Base-by-base conservation (phyloP, 495 filamentous ascomycete genomes). In the Massariosphaeria phaeospora region DNA sequence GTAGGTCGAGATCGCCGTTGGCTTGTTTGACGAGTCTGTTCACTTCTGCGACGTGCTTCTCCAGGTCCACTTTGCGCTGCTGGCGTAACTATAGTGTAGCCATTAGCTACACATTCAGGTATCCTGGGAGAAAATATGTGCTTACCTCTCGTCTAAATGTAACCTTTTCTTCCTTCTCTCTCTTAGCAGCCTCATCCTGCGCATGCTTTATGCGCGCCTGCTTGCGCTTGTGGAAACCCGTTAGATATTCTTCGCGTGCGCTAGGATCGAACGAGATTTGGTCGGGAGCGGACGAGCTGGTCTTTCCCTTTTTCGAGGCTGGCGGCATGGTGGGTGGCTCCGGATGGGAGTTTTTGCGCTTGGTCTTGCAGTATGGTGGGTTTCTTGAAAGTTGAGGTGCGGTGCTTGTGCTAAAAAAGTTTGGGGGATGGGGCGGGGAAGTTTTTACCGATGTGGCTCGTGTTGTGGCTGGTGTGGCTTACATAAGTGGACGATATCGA, bases 211-310 rank as follows among this genome's bases (percentile, higher is more conserved):
- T 80, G 17, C 93, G 79, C 63, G 85, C 82, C 46, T 84, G 71
- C 68, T 98, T 98, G 67, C 93, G 84, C 76, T 96, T 96, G 73
- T 89, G 91, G 72, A 98, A 98, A 3, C 93, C 93, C 6, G 88
- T 95, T 31, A 98, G 78, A 62, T 87, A 98, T 57, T 96, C 86
- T 57, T 82, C 76, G 43, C 93, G 82, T 35, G 84, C 84, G 39
- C 75, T 73, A 41, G 74, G 64, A 72, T 97, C 91, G 71, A 97
- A 96, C 35, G 75, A 82, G 69, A 98, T 84, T 65, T 91, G 87
- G 59, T 86, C 86, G 48, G 86, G 73, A 43, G 55, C 52, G 50
- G 53, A 34, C 30, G 56, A 43, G 12, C 41, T 54, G 35, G 26
- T 44, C 46, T 55, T 61, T 31, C 51, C 35, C 30, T 61, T 61